Evolutionary conservation across 768 basidiomycete genomes (phyloP).

Genomic region (Termitomyces eurrhizus): DNA sequence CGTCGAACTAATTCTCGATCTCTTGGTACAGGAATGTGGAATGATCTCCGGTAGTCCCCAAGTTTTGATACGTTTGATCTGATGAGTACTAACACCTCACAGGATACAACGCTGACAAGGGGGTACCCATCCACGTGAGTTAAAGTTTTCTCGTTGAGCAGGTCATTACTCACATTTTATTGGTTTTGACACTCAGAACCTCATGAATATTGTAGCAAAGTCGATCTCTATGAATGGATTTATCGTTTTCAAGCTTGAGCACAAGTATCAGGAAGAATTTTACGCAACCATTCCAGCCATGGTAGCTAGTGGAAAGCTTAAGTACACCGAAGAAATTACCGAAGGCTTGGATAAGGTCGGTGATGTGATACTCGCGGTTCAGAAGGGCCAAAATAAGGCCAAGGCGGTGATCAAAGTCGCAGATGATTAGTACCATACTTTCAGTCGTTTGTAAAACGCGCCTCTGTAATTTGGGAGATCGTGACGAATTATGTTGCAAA

Average conservation of each 20-base stretch:
- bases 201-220: constrained; percentile 34
- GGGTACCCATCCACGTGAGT: constrained; percentile 23
- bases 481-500: not conserved
- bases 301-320: constrained; percentile 42
- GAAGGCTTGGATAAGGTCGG: constrained; percentile 38
- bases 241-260: constrained; percentile 26
- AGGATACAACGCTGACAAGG: constrained; percentile 28
- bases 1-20: not conserved
- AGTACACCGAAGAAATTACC: constrained; percentile 41
- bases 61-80: not conserved
- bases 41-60: constrained; percentile 28
- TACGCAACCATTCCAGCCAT: constrained; percentile 32
- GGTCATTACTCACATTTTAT: not conserved
- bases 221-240: constrained; percentile 36
- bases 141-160: not conserved
- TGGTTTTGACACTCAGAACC: constrained; percentile 26
- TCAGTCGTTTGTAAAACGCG: not conserved
- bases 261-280: constrained; percentile 38
- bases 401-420: constrained; percentile 26
- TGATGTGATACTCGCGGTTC: constrained; percentile 30
- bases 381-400: constrained; percentile 23
- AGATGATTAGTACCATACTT: constrained; percentile 12
- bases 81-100: not conserved
- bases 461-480: not conserved
- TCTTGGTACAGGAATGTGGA: constrained; percentile 29